These are phyloP conservation scores for Sanghuangporus baumii DNA, from an alignment of 1,284 basidiomycete genomes.

Conservation along the genomic window DNA sequence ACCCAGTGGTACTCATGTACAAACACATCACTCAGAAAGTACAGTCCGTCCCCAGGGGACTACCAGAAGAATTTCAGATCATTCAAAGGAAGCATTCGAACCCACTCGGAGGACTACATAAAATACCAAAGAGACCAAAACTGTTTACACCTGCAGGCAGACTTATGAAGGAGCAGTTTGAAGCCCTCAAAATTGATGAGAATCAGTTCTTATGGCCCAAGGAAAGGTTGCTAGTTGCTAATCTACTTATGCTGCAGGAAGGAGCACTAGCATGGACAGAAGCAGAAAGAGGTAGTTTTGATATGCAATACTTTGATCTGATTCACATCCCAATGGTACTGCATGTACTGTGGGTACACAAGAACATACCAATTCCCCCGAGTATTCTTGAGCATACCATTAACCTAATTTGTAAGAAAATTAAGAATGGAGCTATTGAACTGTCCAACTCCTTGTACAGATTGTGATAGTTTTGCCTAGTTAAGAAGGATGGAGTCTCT, in stretches of 20 bases:
- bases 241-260: constrained; percentile 28
- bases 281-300: constrained; percentile 29
- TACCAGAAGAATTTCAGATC: constrained; percentile 22
- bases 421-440: constrained; percentile 28
- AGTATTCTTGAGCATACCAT: constrained; percentile 32
- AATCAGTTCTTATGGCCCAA: constrained; percentile 26
- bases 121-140: constrained; percentile 19
- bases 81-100: constrained; percentile 19
- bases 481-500: constrained; percentile 26
- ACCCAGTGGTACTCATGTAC: constrained; percentile 10
- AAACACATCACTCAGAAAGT: constrained; percentile 24
- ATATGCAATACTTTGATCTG: constrained; percentile 31
- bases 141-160: constrained; percentile 15
- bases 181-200: constrained; percentile 22
- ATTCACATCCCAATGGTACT: constrained; percentile 30
- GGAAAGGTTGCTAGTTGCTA: constrained; percentile 28
- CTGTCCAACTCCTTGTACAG: constrained; percentile 30
- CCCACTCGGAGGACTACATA: constrained; percentile 13
- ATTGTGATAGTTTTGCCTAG: constrained; percentile 37
- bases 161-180: constrained; percentile 21
- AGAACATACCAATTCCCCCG: constrained; percentile 34
- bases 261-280: constrained; percentile 30
- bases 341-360: constrained; percentile 31
- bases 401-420: constrained; percentile 27
- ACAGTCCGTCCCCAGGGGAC: constrained; percentile 22